Base-by-base conservation (phyloP, 2,329 filamentous ascomycete species). In the Phyllosticta paracitricarpa region DNA sequence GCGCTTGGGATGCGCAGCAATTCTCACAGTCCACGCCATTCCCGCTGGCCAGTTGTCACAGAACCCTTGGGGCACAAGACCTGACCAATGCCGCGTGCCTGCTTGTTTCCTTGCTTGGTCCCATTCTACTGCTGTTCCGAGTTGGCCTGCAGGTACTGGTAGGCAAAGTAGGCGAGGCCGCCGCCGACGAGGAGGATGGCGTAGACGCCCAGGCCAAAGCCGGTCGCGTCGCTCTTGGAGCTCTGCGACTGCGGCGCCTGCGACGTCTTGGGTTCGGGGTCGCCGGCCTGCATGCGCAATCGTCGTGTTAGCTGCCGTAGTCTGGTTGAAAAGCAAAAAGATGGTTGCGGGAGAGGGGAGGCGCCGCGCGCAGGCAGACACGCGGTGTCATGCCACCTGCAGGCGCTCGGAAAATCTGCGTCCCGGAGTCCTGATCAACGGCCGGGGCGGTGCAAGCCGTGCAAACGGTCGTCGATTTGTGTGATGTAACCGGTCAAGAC, bases 191-290 rank as follows among this genome's bases (percentile, higher is more conserved):
- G 80, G 69, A 97, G 76, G 68, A 96, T 68, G 63, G 86, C 89
- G 79, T 97, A 97, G 68, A 95, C 80, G 63, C 87, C 89, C 66
- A 95, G 79, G 70, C 91, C 89, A 63, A 91, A 68, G 67, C 87
- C 83, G 59, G 82, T 75, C 56, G 73, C 74, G 57, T 75, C 73
- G 61, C 73, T 77, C 62, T 78, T 76, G 65, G 79, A 76, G 65
- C 79, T 77, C 67, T 79, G 76, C 61, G 82, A 70, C 63, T 83
- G 72, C 66, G 81, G 73, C 67, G 81, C 71, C 57, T 76, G 68
- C 66, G 81, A 76, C 66, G 81, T 73, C 77, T 87, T 89, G 72
- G 89, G 89, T 67, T 79, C 79, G 66, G 90, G 89, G 80, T 96
- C 91, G 71, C 89, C 89, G 68, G 86, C 80, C 90, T 89, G 68